phyloP scores from a whole-genome alignment of 192 early-diverging fungal species.

The Martensiomyces pterosporus region DNA sequence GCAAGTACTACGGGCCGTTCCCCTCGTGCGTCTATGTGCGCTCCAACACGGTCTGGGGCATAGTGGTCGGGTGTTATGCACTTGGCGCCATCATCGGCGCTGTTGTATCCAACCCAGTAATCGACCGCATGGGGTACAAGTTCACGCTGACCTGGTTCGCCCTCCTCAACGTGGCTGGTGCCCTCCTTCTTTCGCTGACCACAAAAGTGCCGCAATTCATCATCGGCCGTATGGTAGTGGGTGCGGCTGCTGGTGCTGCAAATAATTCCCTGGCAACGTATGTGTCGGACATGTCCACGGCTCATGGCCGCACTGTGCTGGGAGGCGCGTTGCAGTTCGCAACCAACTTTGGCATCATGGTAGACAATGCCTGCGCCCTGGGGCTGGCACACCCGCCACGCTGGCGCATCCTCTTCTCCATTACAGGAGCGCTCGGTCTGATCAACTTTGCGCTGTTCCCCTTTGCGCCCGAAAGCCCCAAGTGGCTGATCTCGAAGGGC shows the following conservation, averaged over 20 bases:
- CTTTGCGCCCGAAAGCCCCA: conserved; percentile 73
- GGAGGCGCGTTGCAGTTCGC: conserved; percentile 71
- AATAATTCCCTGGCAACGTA: conserved; percentile 63
- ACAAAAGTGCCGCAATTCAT: conserved; percentile 62
- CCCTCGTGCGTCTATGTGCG: conserved; percentile 41
- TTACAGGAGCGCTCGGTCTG: conserved; percentile 58
- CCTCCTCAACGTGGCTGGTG: conserved; percentile 61
- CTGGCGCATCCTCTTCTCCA: conserved; percentile 69
- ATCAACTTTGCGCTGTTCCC: conserved; percentile 56
- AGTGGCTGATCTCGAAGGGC: conserved; percentile 63
- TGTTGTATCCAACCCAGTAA: conserved; percentile 54
- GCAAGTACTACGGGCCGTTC: conserved; percentile 44
- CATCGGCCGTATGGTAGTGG: conserved; percentile 68
- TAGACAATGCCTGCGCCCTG: conserved; percentile 61
- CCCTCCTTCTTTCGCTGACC: conserved; percentile 58
- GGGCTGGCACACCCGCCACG: conserved; percentile 55
- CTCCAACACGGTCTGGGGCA: conserved; percentile 52
- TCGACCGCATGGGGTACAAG: conserved; percentile 59
- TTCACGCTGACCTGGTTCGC: conserved; percentile 64
- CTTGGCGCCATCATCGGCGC: conserved; percentile 68
- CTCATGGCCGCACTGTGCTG: conserved; percentile 61
- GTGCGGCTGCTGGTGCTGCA: conserved; percentile 66
- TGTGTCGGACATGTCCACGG: conserved; percentile 73
- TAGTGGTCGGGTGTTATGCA: conserved; percentile 54
- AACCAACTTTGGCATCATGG: conserved; percentile 74